These are phyloP conservation scores for Trichoderma pleuroti DNA, from an alignment of 2,329 filamentous ascomycete genomes.

Conservation along the genomic window DNA sequence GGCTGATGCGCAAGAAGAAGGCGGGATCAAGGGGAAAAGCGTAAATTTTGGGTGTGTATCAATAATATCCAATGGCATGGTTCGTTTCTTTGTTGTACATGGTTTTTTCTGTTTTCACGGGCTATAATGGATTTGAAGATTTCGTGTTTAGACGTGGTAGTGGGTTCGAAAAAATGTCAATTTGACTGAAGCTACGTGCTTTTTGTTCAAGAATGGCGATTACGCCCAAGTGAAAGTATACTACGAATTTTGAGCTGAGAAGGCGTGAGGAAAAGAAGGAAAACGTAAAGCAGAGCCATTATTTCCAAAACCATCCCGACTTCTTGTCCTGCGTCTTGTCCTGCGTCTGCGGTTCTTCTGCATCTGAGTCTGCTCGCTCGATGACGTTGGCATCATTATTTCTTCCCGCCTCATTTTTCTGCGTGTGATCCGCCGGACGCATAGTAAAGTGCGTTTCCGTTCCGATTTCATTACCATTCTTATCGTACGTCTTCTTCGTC, in stretches of 20 bases:
- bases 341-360: slow-evolving; percentile 6
- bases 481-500: slow-evolving; percentile 39
- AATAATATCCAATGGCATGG: not conserved
- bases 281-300: not conserved
- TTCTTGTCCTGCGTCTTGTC: slow-evolving; percentile 29
- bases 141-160: not conserved
- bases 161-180: not conserved
- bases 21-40: slow-evolving; percentile 36
- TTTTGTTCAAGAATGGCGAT: not conserved
- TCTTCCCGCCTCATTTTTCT: slow-evolving; percentile 20
- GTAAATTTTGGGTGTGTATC: slow-evolving; percentile 14
- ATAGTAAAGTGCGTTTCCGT: slow-evolving; percentile 36
- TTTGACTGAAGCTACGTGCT: not conserved
- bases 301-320: slow-evolving; percentile 43
- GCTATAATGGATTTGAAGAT: not conserved
- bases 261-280: not conserved
- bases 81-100: not conserved
- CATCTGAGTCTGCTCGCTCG: slow-evolving; percentile 2
- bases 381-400: slow-evolving; percentile 7
- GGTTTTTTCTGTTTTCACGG: not conserved
- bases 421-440: slow-evolving; percentile 28
- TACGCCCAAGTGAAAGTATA: not conserved
- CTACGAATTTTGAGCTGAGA: not conserved
- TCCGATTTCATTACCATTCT: slow-evolving; percentile 41
- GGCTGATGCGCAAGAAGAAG: slow-evolving; percentile 72